Base-by-base conservation (phyloP, 768 basidiomycete species). In the Chlorophyllum brunneum region DNA sequence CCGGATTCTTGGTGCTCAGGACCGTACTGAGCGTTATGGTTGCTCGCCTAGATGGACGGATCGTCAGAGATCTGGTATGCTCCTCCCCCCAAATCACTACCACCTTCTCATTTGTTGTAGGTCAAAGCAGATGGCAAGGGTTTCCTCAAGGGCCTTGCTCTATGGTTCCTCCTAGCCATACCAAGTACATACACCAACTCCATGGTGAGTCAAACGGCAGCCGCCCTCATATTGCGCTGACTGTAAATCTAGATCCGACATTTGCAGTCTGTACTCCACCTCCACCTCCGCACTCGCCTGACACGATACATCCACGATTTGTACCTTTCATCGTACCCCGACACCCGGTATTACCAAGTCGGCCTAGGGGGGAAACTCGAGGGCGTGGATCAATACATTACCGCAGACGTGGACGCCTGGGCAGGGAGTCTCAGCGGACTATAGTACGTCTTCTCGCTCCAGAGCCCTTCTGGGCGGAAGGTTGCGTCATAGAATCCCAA, bases 121-220 rank as follows among this genome's bases (percentile, higher is more conserved):
- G 80, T 92, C 37, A 89, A 83, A 40, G 94, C 92, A 0, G 83
- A 98, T 61, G 88, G 83, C 0, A 77, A 77, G 45, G 93, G 92
- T 0, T 98, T 98, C 64, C 58, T 92, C 15, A 79, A 73, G 48
- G 95, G 94, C 1, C 69, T 98, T 1, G 86, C 74, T 0, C 73
- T 91, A 49, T 98, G 95, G 95, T 97, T 95, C 62, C 71, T 83
- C 8, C 76, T 98, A 8, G 92, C 94, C 1, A 77, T 98, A 22
- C 95, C 95, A 0, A 92, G 90, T 63, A 93, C 92, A 18, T 94
- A 93, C 64, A 98, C 95, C 0, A 98, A 98, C 63, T 86, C 91
- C 1, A 93, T 98, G 91, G 92, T 90, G 27, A 43, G 72, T 54
- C 11, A 18, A 15, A 18, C 42, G 11, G 23, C 23, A 11, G n/a